Base-by-base conservation (phyloP, 768 basidiomycete genomes). In the Coprinellus micaceus region DNA sequence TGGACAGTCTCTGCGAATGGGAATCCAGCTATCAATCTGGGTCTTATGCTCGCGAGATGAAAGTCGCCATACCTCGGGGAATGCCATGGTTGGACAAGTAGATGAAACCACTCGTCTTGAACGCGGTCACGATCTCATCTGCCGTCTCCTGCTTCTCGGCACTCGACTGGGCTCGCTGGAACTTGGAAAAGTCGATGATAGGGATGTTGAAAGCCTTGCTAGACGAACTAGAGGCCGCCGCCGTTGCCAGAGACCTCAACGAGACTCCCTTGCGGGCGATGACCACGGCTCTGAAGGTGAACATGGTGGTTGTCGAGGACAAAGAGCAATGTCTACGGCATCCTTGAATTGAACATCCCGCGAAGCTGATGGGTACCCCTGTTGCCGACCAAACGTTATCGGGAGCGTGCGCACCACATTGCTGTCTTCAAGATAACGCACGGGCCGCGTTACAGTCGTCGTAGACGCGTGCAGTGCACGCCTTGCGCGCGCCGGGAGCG, bases 21-120 rank as follows among this genome's bases (percentile, higher is more conserved):
- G 12, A 19, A 10, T 26, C 46, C 29, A 53, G 55, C 40, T n/a
- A 19, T 49, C 43, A 45, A 19, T 47, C 29, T n/a, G 19, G 36
- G 15, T 39, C 22, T 19, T 40, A 28, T 21, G 39, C 24, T 12
- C 9, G 51, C 22, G 41, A 28, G 40, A 39, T 33, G 28, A 40
- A 43, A 66, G 13, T 33, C 13, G 33, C 33, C 69, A 30, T 48
- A 78, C 79, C 61, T 29, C 77, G 60, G 19, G 84, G 71, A 52
- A 94, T 84, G 2, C 90, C 89, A 70, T 93, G 89, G 39, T 83
- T 82, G 22, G 76, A 75, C 36, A 94, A 73, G 68, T 94, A 94
- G 44, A 93, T 77, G 63, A 94, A 94, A 0, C 91, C 89, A 54
- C 85, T 85, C 54, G 86, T 80, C 63, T 86, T 91, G 74, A 91